Evolutionary conservation across 2,329 filamentous ascomycete genomes (phyloP), one percentile per base, ranked within the genome.

Genomic region (Arthrobotrys megalospora): DNA sequence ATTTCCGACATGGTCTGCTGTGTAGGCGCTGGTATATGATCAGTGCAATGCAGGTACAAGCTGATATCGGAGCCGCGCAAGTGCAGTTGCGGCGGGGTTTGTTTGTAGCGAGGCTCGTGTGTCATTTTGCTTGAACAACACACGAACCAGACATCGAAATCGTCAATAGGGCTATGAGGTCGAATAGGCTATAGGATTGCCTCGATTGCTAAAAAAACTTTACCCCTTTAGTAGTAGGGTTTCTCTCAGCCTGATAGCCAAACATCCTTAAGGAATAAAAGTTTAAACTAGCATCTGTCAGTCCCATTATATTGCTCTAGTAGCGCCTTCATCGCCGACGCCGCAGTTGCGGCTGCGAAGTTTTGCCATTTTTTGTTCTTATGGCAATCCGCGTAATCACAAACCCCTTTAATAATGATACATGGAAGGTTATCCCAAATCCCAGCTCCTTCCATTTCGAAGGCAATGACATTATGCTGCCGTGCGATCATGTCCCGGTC

Each of bases 371-470:
- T 41, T 36, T 85, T 83, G 24, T 82, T 83, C 80, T 85, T 85
- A 63, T 85, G 84, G 0, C 81, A 83, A 68, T 86, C 85, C 0
- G 84, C 81, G 53, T 86, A 86, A 63, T 86, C 84, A 24, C 83
- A 86, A 0, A 86, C 84, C 0, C 84, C 84, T 11, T 85, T 85
- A 50, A 86, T 83, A 0, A 85, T 79, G 0, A 86, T 76, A 4
- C 84, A 85, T 0, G 85, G 84, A 0, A 85, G 66, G 0, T 80
- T 77, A 38, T 82, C 76, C 76, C 80, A 81, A 11, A 82, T 45
- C 3, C 82, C 82, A 8, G 80, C 82, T 12, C 82, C 80, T 65
- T 84, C 82, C 82, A 83, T 84, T 67, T 84, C 83, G n/a, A 84
- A 83, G 4, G 70, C 75, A 47, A 81, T 80, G 7, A 79, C 58